Evolutionary conservation across 164 flowering plant genomes (phyloP), one percentile per base, ranked within the genome.

Genomic region (Chloranthus sessilifolius): DNA sequence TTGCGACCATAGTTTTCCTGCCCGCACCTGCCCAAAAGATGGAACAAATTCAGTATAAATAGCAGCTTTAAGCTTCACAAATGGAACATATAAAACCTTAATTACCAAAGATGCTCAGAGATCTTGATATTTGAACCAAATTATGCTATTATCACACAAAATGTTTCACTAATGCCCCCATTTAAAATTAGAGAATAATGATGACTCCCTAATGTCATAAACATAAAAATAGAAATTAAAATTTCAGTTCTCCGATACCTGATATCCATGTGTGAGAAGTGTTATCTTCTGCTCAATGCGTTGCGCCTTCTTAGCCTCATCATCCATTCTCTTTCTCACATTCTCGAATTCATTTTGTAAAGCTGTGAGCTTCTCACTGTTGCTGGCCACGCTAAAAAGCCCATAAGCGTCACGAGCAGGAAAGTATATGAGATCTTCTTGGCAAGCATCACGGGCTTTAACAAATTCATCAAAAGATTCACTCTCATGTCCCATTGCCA

Each of bases 361-460:
- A 24, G 97, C 95, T 1, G 78, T 66, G 36, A 86, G 74, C 63
- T 92, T 92, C 66, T 92, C 99, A 70, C 52, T 56, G 41, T 77
- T 82, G 45, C 74, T 85, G 65, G 99, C 95, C 63, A 92, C 99
- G 62, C 97, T 88, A 5, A 97, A 71, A 27, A 88, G 92, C 57
- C 94, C 97, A 78, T 79, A 89, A 43, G 84, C 76, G 74, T 71
- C 71, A 15, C 99, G 89, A 15, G 77, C 71, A 8, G 95, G 97
- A 51, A 92, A 86, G 70, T 78, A 92, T 92, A 86, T 79, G 48
- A 92, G 82, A 74, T 88, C 99, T 56, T 74, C 80, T 46, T 82
- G 59, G 62, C 92, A 86, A 9, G 95, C 81, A 41, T 55, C 77
- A 61, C 82, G 99, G n/a, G 95, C 95, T 66, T 81, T 91, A 54